Percentiles rank a stretch among this genome's conserved stretches.
phyloP scores from a whole-genome alignment of 805 yeast species.

The Monosporozyma unispora region DNA sequence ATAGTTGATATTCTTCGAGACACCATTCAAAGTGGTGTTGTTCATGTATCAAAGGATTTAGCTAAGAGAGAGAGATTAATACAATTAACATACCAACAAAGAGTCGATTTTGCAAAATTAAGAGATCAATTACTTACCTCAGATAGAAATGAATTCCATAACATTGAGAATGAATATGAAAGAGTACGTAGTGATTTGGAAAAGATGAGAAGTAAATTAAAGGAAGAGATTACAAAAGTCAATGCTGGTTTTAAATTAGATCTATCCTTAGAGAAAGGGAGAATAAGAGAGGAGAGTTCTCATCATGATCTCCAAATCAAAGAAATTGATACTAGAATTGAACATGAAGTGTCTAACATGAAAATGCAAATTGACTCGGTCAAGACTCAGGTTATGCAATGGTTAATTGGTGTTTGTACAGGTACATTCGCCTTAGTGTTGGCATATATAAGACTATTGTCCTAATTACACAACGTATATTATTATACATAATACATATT shows the following conservation, averaged over 20 bases:
- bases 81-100: conserved; percentile 85
- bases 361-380: conserved; percentile 92
- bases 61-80: conserved; percentile 81
- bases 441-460: conserved; percentile 79
- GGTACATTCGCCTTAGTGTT: conserved; percentile 93
- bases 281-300: conserved; percentile 89
- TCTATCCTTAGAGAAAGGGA: conserved; percentile 85
- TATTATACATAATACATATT: no score
- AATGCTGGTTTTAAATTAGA: conserved; percentile 87
- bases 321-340: conserved; percentile 90
- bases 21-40: conserved; percentile 74
- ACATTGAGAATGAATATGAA: conserved; percentile 80
- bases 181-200: conserved; percentile 76
- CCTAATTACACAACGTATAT: no score
- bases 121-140: conserved; percentile 84
- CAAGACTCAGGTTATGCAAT: conserved; percentile 94
- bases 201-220: conserved; percentile 70
- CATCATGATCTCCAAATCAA: conserved; percentile 88
- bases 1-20: conserved; percentile 64
- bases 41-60: conserved; percentile 61
- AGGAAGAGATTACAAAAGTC: conserved; percentile 85
- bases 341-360: conserved; percentile 90
- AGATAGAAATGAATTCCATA: conserved; percentile 78
- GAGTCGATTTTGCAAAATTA: conserved; percentile 91
- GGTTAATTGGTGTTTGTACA: conserved; percentile 97